Evolutionary conservation across 805 yeast genomes (phyloP).

Genomic region (Nakazawaea sp.): DNA sequence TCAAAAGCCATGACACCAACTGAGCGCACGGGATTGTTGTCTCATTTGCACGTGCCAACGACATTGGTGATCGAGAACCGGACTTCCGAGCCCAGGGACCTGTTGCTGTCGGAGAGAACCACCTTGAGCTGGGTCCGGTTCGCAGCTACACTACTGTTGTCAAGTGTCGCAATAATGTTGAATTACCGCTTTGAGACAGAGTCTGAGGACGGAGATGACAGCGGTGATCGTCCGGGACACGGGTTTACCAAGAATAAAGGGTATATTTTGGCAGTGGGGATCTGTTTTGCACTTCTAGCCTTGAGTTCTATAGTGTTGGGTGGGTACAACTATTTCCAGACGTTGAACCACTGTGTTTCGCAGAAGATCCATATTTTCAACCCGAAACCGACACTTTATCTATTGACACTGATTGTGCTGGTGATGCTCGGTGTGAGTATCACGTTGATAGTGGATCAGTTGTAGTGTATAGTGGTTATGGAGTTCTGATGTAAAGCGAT

Average conservation of each 20-base stretch:
- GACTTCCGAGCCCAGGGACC: slow-evolving; percentile 47
- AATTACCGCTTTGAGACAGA: slow-evolving; percentile 36
- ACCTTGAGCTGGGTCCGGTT: slow-evolving; percentile 42
- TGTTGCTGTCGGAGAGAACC: slow-evolving; percentile 47
- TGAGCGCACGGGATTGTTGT: slow-evolving; percentile 10
- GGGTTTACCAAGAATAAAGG: slow-evolving; percentile 11
- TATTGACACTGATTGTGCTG: slow-evolving; percentile 4
- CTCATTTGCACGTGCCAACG: slow-evolving; percentile 12
- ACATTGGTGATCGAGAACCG: slow-evolving; percentile 25
- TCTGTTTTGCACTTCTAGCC: slow-evolving; percentile 30
- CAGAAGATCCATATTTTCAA: slow-evolving; percentile 33
- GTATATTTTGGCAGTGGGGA: slow-evolving; percentile 27
- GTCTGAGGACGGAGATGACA: slow-evolving; percentile 11
- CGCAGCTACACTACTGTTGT: slow-evolving; percentile 35
- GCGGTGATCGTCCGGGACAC: slow-evolving; percentile 1
- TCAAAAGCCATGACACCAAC: too few relatives aligned
- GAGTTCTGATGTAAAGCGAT: too few relatives aligned
- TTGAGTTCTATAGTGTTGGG: slow-evolving; percentile 30
- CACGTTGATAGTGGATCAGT: slow-evolving; percentile 5
- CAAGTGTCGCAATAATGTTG: slow-evolving; percentile 38
- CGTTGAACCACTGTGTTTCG: slow-evolving; percentile 36
- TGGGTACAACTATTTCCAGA: slow-evolving; percentile 33
- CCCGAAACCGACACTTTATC: slow-evolving; percentile 17
- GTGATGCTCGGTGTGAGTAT: slow-evolving; percentile 9
- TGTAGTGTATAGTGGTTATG: too few relatives aligned